Base-by-base conservation (phyloP, 768 basidiomycete species). In the Termitomyces heimii region DNA sequence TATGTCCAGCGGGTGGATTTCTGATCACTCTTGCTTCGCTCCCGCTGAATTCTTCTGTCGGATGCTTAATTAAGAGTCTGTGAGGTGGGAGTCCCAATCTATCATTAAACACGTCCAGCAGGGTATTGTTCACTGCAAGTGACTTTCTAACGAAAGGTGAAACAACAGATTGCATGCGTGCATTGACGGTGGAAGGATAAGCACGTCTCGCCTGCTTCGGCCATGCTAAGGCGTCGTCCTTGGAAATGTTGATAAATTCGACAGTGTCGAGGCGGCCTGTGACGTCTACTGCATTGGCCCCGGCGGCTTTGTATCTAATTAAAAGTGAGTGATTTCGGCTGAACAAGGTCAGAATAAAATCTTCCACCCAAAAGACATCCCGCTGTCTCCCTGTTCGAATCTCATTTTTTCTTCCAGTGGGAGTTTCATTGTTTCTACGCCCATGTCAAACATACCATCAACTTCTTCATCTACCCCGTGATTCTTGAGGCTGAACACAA, bases 21-120 rank as follows among this genome's bases (percentile, higher is more conserved):
- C 69, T 81, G 60, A 82, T 83, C 12, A 81, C 65, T 13, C 87
- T 73, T 0, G 81, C 71, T 61, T 89, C 85, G 58, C 83, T 81
- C 6, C 81, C 82, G 50, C 82, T 85, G 32, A 66, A 68, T 45
- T 82, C 80, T 3, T 75, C 73, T 6, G 68, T 42, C 4, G 66
- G 56, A 63, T 89, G 85, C 20, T 74, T 67, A 1, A 63, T 65
- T 7, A 68, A 62, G 3, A 89, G 68, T 0, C 75, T 70, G 3
- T 82, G 84, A 2, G 66, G 53, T 0, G 82, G 81, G 4, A 90
- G 70, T 1, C 77, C 80, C 1, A 88, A 74, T 45, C 67, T 78
- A 5, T 77, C 75, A 58, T 40, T 84, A 67, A 88, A 82, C n/a
- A 84, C 70, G 7, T 71, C 71, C 26, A 89, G 67, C 8, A 86